A percentile compares a stretch with the other conserved stretches of the same genome.
These are phyloP conservation scores for Saxophila tyrrhenica DNA, from an alignment of 495 filamentous ascomycete species.

Conservation along the genomic window DNA sequence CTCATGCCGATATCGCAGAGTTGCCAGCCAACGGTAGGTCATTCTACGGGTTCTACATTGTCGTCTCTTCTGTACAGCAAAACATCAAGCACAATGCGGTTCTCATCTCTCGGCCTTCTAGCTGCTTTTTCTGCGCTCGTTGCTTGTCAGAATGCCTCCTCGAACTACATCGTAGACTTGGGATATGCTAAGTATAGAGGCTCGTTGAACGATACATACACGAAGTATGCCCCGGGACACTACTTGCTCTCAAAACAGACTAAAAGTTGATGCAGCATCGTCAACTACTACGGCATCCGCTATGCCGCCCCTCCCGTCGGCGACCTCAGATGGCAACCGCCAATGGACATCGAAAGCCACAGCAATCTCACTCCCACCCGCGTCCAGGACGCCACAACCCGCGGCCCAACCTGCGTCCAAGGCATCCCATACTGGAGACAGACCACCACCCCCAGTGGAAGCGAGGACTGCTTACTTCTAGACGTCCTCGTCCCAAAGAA, in stretches of 20 bases:
- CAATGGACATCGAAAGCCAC: slow-evolving; percentile 15
- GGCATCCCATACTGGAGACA: slow-evolving; percentile 16
- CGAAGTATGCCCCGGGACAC: slow-evolving; percentile 1
- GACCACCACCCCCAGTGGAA: slow-evolving; percentile 11
- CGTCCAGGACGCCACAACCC: slow-evolving; percentile 9
- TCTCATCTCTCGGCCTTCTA: neutral
- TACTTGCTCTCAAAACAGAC: neutral
- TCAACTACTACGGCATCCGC: slow-evolving; percentile 18
- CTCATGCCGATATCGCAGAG: neutral
- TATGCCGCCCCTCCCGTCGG: slow-evolving; percentile 18
- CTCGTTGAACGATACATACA: slow-evolving; percentile 2
- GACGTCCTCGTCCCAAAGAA: slow-evolving; percentile 17
- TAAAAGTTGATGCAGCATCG: slow-evolving; percentile 3
- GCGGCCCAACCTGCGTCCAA: slow-evolving; percentile 20
- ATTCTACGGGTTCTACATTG: neutral
- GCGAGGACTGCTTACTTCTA: slow-evolving; percentile 22
- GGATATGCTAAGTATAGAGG: slow-evolving; percentile 20
- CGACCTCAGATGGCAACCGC: slow-evolving; percentile 19
- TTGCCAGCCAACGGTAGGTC: neutral
- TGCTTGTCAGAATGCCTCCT: slow-evolving; percentile 2
- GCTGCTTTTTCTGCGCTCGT: neutral
- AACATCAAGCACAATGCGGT: neutral
- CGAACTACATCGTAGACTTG: slow-evolving; percentile 13
- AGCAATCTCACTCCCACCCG: slow-evolving; percentile 1
- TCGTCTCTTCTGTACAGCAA: neutral